Percentiles rank a stretch among this genome's conserved stretches.
Evolutionary conservation across 2,329 filamentous ascomycete species (phyloP).

Genomic region (Coccinonectria pachysandricola): DNA sequence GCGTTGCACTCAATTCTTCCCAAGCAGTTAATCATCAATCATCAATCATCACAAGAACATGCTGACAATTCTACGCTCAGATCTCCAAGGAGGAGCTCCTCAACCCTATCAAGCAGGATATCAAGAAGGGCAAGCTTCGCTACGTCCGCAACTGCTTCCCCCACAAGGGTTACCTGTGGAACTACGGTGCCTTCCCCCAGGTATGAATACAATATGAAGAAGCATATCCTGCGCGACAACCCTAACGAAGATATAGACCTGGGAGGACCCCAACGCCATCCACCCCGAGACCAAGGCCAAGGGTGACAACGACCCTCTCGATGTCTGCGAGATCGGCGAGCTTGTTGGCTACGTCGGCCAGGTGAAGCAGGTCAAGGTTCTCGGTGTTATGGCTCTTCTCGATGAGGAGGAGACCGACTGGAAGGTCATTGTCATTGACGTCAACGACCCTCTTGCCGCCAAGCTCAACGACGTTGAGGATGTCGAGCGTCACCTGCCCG

Average conservation of each 20-base stretch:
- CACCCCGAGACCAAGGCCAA: constrained; percentile 99
- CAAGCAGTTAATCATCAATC: constrained; percentile 1
- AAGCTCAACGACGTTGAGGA: constrained; percentile 99
- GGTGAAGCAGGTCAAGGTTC: constrained; percentile 99
- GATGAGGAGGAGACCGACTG: constrained; percentile 99
- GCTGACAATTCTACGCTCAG: constrained; percentile 36
- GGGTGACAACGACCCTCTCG: constrained; percentile 97
- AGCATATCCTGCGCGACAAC: constrained; percentile 3
- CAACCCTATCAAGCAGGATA: constrained; percentile 99
- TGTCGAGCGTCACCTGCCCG: constrained; percentile 94
- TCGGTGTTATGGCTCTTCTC: constrained; percentile 97
- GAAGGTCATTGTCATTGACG: constrained; percentile 99
- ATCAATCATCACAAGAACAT: constrained; percentile 2
- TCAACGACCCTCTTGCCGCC: constrained; percentile 90
- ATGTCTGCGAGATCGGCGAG: constrained; percentile 99
- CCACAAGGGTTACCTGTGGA: constrained; percentile 99
- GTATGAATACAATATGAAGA: constrained; percentile 37
- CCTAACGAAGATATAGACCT: constrained; percentile 54
- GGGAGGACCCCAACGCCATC: constrained; percentile 93
- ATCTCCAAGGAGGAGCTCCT: constrained; percentile 98
- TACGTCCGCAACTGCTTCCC: constrained; percentile 99
- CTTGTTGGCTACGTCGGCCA: constrained; percentile 91
- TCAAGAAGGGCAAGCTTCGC: constrained; percentile 99
- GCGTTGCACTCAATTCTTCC: constrained; percentile 6
- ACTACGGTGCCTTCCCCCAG: constrained; percentile 99